A percentile compares a stretch with the other conserved stretches of the same genome.
Conservation (phyloP, 2,329 filamentous ascomycete species). For the Hawksworthiomyces lignivorus region DNA sequence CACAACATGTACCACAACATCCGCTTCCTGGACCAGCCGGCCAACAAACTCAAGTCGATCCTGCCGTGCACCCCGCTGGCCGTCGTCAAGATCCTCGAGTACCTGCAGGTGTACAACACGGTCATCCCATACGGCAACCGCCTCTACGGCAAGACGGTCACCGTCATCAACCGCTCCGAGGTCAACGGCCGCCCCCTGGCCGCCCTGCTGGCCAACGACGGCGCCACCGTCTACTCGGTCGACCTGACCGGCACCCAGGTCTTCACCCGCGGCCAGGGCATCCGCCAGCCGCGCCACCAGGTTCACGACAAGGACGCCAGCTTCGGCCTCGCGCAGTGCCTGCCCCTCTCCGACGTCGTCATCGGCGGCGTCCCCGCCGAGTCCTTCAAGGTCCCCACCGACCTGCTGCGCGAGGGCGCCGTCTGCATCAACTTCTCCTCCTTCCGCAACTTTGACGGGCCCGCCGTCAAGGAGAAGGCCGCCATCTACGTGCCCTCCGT, state of each 20-base stretch:
- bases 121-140: slow-evolving; percentile 89
- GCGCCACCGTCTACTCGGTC: slow-evolving; percentile 89
- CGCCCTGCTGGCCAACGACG: slow-evolving; percentile 90
- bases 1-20: slow-evolving; percentile 99
- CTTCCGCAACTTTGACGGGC: slow-evolving; percentile 81
- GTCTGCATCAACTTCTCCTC: slow-evolving; percentile 99
- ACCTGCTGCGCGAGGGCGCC: slow-evolving; percentile 77
- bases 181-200: slow-evolving; percentile 91
- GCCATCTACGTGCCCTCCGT: slow-evolving; percentile 96
- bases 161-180: slow-evolving; percentile 92
- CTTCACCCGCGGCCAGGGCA: slow-evolving; percentile 82
- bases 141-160: slow-evolving; percentile 87
- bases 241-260: slow-evolving; percentile 87
- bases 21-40: slow-evolving; percentile 76
- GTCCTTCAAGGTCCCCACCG: slow-evolving; percentile 79
- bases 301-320: slow-evolving; percentile 76
- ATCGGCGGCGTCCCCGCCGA: slow-evolving; percentile 88
- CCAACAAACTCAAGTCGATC: slow-evolving; percentile 78
- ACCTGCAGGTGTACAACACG: slow-evolving; percentile 92
- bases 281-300: slow-evolving; percentile 79
- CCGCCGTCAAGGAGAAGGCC: slow-evolving; percentile 87
- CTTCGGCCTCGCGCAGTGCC: slow-evolving; percentile 64
- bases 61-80: slow-evolving; percentile 93
- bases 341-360: slow-evolving; percentile 86
- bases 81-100: slow-evolving; percentile 93